Evolutionary conservation across 192 early-diverging fungal species (phyloP).

Genomic region (Coemansia umbellata): DNA sequence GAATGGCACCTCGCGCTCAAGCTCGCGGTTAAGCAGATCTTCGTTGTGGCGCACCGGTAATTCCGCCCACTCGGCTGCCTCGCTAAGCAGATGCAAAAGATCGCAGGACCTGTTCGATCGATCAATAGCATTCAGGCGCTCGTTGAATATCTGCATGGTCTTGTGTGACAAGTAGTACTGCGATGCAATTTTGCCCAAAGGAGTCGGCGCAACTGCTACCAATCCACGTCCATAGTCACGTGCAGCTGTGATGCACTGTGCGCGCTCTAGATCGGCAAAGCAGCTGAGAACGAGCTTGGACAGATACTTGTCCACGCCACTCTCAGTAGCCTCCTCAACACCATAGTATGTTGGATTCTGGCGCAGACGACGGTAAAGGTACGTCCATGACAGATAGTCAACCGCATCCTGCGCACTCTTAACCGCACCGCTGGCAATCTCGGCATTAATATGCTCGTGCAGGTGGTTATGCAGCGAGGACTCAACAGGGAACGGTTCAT

Average conservation of each 20-base stretch:
- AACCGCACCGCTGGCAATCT: slow-evolving; percentile 85
- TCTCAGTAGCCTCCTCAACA: slow-evolving; percentile 65
- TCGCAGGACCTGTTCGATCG: slow-evolving; percentile 54
- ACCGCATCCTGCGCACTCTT: slow-evolving; percentile 89
- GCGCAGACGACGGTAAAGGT: slow-evolving; percentile 85
- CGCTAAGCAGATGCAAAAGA: slow-evolving; percentile 73
- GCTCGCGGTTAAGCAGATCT: slow-evolving; percentile 80
- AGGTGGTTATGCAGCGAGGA: slow-evolving; percentile 69
- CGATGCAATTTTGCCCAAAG: slow-evolving; percentile 78
- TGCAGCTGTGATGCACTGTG: slow-evolving; percentile 69
- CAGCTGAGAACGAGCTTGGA: slow-evolving; percentile 75
- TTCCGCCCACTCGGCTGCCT: slow-evolving; percentile 85
- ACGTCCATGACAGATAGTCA: slow-evolving; percentile 96
- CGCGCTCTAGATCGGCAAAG: slow-evolving; percentile 61
- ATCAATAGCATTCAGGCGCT: slow-evolving; percentile 51
- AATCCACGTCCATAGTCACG: slow-evolving; percentile 10
- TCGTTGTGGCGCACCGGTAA: slow-evolving; percentile 95
- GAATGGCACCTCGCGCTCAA: slow-evolving; percentile 70
- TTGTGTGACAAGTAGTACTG: slow-evolving; percentile 88
- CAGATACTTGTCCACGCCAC: slow-evolving; percentile 69
- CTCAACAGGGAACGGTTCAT: slow-evolving; percentile 92
- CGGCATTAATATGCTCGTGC: slow-evolving; percentile 93
- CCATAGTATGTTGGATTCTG: slow-evolving; percentile 98
- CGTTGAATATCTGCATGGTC: slow-evolving; percentile 69
- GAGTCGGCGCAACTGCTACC: slow-evolving; percentile 60